Evolutionary conservation across 805 yeast genomes (phyloP).

Genomic region (Lachancea dasiensis): DNA sequence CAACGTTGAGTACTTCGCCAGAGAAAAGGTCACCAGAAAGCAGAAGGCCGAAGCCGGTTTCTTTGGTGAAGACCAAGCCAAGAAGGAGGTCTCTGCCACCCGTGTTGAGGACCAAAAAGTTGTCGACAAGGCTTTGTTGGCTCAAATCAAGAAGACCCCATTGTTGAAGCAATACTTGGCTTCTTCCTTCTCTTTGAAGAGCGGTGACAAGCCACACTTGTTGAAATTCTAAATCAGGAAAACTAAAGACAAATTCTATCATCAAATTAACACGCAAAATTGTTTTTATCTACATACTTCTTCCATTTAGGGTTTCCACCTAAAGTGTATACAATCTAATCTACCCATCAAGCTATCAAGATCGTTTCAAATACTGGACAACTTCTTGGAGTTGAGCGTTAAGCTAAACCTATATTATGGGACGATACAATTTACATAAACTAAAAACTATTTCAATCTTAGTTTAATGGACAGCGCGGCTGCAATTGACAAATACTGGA

Average conservation of each 20-base stretch:
- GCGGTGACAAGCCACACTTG: conserved; percentile 97
- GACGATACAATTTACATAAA: no score
- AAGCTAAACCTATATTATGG: no score
- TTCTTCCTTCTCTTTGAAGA: conserved; percentile 91
- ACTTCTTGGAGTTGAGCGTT: no score
- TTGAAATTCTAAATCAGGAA: conserved; percentile 74
- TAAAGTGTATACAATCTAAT: conserved; percentile 12
- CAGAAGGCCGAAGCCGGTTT: conserved; percentile 88
- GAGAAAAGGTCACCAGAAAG: conserved; percentile 81
- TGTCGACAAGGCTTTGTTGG: conserved; percentile 86
- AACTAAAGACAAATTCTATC: conserved; percentile 61
- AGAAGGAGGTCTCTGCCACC: conserved; percentile 86
- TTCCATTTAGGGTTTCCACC: conserved; percentile 11
- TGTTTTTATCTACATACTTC: conserved; percentile 8
- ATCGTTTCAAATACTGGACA: no score
- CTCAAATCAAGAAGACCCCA: conserved; percentile 96
- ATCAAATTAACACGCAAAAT: conserved; percentile 11
- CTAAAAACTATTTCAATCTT: no score
- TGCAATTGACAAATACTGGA: no score
- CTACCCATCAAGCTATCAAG: conserved; percentile 9
- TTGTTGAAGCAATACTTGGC: conserved; percentile 95
- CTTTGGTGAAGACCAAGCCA: conserved; percentile 68
- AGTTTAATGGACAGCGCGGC: no score
- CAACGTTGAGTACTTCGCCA: conserved; percentile 92
- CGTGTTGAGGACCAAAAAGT: conserved; percentile 95